These are phyloP conservation scores for Phytophthora constricta DNA, from an alignment of 352 stramenopile species.

Conservation along the genomic window DNA sequence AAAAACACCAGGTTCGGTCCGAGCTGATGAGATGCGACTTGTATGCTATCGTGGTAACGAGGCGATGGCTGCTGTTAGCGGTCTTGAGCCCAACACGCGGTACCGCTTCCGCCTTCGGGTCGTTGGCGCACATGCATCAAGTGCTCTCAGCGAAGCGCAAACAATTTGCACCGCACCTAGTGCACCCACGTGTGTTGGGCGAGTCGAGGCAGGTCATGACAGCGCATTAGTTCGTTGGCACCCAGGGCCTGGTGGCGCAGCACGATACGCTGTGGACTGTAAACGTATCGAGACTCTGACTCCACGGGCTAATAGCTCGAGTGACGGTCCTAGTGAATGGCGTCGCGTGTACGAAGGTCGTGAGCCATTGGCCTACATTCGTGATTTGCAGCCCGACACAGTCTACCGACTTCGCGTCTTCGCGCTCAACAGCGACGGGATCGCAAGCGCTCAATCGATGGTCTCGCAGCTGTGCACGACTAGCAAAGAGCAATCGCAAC, in stretches of 20 bases:
- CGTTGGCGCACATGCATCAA: constrained; percentile 79
- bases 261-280: constrained; percentile 80
- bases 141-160: constrained; percentile 75
- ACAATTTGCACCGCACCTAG: constrained; percentile 72
- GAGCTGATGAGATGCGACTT: constrained; percentile 55
- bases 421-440: constrained; percentile 72
- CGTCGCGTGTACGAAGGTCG: constrained; percentile 79
- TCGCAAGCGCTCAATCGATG: constrained; percentile 72
- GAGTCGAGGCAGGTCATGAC: constrained; percentile 62
- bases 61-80: constrained; percentile 46
- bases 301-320: constrained; percentile 13
- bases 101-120: constrained; percentile 88
- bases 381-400: constrained; percentile 73
- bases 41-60: constrained; percentile 82
- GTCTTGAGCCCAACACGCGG: constrained; percentile 82
- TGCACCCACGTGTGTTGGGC: constrained; percentile 56
- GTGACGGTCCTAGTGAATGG: constrained; percentile 61
- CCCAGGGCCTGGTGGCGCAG: constrained; percentile 65
- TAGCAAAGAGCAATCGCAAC: constrained; percentile 67
- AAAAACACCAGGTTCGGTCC: constrained; percentile 1
- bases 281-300: constrained; percentile 72
- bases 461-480: constrained; percentile 85
- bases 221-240: constrained; percentile 85
- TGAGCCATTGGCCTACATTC: constrained; percentile 66
- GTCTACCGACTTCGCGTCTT: constrained; percentile 89